Conservation (phyloP, 2,329 filamentous ascomycete genomes). For the Claviceps africana region DNA sequence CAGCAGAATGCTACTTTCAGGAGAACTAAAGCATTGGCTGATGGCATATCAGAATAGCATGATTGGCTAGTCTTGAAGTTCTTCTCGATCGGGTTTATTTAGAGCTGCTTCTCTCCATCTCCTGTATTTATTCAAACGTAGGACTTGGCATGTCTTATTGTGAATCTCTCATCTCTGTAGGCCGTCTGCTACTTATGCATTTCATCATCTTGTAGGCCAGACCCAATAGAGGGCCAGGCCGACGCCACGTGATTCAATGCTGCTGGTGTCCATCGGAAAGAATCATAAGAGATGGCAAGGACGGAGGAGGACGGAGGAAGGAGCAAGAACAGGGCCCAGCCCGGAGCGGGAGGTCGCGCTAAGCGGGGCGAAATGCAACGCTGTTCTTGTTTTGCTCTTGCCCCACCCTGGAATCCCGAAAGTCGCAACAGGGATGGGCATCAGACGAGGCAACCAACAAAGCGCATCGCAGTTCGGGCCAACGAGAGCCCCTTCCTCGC, state of each 20-base stretch:
- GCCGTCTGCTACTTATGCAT: neutral
- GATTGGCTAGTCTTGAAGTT: neutral
- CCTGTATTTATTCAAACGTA: neutral
- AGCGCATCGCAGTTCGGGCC: neutral
- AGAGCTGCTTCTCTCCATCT: neutral
- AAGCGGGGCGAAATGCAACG: neutral
- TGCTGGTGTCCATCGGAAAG: neutral
- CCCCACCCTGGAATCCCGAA: conserved; percentile 3
- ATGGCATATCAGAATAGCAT: neutral
- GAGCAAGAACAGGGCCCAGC: neutral
- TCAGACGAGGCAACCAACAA: conserved; percentile 2
- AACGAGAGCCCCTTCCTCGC: neutral
- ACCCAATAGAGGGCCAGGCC: neutral
- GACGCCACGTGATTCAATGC: neutral
- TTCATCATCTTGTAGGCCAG: neutral
- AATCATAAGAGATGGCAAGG: neutral
- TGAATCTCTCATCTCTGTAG: neutral
- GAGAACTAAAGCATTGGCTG: neutral
- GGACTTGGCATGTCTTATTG: neutral
- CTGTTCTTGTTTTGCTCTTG: neutral
- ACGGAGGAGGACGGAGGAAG: neutral
- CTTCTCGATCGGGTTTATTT: neutral
- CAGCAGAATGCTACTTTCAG: neutral
- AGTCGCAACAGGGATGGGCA: conserved; percentile 3
- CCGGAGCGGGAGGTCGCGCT: too few relatives aligned